A percentile compares a stretch with the other conserved stretches of the same genome.
Conservation (phyloP, 1,284 basidiomycete species). For the Boletellus deceptivus region DNA sequence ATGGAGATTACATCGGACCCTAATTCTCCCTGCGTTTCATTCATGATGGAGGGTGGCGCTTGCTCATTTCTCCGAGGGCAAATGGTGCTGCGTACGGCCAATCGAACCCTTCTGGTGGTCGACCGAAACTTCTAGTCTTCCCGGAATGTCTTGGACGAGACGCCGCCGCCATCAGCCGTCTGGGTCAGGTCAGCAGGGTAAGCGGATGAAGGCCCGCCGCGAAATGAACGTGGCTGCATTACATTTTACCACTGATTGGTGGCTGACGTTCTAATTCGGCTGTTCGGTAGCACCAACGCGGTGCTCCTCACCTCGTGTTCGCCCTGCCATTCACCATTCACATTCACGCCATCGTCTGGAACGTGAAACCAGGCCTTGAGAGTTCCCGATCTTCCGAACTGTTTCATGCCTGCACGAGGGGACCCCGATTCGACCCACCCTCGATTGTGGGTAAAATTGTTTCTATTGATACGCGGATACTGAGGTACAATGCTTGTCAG, state of each 20-base stretch:
- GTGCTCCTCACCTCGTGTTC: conserved; percentile 32
- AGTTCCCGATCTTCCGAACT: conserved; percentile 26
- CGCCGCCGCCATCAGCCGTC: conserved; percentile 1
- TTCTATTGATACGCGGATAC: conserved; percentile 1
- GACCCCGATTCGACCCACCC: conserved; percentile 20
- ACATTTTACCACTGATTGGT: conserved; percentile 10
- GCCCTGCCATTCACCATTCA: conserved; percentile 25
- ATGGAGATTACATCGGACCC: conserved; percentile 22
- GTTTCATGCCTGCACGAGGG: conserved; percentile 11
- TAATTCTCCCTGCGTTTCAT: conserved; percentile 23
- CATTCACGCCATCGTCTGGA: conserved; percentile 29
- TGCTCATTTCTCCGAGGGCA: conserved; percentile 10
- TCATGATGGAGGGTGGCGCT: conserved; percentile 13
- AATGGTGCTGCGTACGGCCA: conserved; percentile 11
- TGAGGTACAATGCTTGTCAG: neutral
- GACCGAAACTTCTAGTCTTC: conserved; percentile 10
- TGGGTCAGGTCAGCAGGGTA: conserved; percentile 10
- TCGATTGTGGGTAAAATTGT: conserved; percentile 1
- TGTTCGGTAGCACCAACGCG: conserved; percentile 15
- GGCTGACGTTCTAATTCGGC: conserved; percentile 19
- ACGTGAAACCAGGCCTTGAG: conserved; percentile 13
- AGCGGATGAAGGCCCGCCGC: conserved; percentile 13
- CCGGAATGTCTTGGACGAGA: conserved; percentile 11
- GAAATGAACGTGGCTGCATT: conserved; percentile 19
- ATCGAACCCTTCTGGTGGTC: conserved; percentile 8